Evolutionary conservation across 441 rosid genomes (phyloP).

Genomic region (Dalechampia spathulata): DNA sequence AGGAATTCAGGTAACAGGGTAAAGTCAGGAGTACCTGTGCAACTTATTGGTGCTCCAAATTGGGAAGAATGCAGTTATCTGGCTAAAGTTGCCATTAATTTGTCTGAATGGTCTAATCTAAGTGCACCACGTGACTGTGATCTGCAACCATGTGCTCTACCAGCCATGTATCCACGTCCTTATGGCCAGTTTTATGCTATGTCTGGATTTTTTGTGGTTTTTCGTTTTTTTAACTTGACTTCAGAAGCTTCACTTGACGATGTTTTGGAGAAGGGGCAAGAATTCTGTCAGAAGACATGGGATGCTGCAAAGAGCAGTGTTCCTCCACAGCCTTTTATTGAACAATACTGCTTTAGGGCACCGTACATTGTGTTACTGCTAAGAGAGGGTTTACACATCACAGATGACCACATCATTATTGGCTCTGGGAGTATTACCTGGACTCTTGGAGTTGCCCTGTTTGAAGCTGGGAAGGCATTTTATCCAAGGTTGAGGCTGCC

Average conservation of each 20-base stretch:
- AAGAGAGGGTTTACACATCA: constrained; percentile 90
- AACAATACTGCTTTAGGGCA: constrained; percentile 98
- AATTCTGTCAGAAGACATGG: constrained; percentile 81
- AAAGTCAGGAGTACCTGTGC: constrained; percentile 57
- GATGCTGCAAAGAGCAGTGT: constrained; percentile 75
- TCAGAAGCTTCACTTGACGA: constrained; percentile 88
- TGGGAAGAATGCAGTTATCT: constrained; percentile 81
- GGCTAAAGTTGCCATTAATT: constrained; percentile 75
- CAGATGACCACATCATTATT: constrained; percentile 61
- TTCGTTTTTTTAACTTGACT: constrained; percentile 71
- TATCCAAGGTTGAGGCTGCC: constrained; percentile 55
- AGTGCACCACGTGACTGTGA: constrained; percentile 71
- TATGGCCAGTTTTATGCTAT: constrained; percentile 83
- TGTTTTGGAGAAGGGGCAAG: constrained; percentile 79
- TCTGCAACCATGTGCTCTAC: constrained; percentile 89
- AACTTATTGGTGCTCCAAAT: constrained; percentile 78
- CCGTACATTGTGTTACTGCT: constrained; percentile 74
- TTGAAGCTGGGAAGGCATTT: constrained; percentile 79
- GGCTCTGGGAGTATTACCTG: constrained; percentile 97
- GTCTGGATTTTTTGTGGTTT: constrained; percentile 94
- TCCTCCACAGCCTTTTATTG: constrained; percentile 92
- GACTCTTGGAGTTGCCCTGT: constrained; percentile 93
- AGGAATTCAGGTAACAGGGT: constrained; percentile 35
- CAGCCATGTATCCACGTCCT: constrained; percentile 69
- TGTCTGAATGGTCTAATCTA: constrained; percentile 77